Base-by-base conservation (phyloP, 2,329 filamentous ascomycete species). In the Dactylellina parvicollis region DNA sequence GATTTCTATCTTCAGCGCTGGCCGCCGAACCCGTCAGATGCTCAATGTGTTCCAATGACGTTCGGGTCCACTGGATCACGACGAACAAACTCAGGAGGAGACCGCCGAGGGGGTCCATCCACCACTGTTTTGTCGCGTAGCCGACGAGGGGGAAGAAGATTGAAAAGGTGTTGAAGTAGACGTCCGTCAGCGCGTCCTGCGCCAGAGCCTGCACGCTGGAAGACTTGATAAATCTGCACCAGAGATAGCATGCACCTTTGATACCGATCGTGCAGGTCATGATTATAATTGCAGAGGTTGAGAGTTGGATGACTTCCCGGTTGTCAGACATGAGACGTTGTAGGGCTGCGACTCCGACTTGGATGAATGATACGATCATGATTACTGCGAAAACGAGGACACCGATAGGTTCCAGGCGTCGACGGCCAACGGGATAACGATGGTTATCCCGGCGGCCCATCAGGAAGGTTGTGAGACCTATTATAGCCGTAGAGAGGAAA, bases 221-320 rank as follows among this genome's bases (percentile, higher is more conserved):
- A 80, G 96, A 96, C 76, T 88, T 91, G 76, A 96, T 90, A 32
- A 95, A 80, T 4, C 92, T 90, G 79, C 91, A 96, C 90, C 91
- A 96, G 38, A 96, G 79, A 91, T 91, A 96, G 81, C 90, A 93
- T 8, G 87, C 82, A 18, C 90, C 87, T 80, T 96, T 96, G 80
- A 96, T 89, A 44, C 93, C 80, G 38, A 96, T 90, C 0, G 92
- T 96, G 38, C 86, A 83, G 3, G 89, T 82, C 92, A 96, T 96
- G 79, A 96, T 94, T 52, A 83, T 82, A 66, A 96, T 88, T 3
- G 92, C 90, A 86, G 14, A 88, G 18, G 64, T 70, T 18, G 72
- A 60, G 44, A 96, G 85, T 77, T 90, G 81, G n/a, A 96, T 88
- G 16, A 96, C 83, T 16, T 85, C 83, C 76, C 87, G 90, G 65